Conservation (phyloP, 257 asterid genomes). For the Solanum pinnatisectum region DNA sequence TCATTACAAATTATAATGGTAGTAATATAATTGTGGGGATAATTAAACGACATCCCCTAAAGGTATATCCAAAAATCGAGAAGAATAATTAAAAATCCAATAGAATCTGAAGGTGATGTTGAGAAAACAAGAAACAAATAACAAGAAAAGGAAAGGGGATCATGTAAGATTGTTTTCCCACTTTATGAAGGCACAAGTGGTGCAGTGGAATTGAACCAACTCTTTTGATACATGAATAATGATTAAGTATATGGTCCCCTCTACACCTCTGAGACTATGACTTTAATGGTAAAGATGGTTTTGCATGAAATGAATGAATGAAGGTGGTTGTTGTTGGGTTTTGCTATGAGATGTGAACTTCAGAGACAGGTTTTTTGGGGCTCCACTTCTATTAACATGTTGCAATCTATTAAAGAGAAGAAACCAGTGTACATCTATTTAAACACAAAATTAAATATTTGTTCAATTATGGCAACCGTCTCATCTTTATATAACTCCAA, state of each 20-base stretch:
- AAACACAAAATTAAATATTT: conserved; percentile 3
- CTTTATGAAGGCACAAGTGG: conserved; percentile 1
- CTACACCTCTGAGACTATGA: conserved; percentile 11
- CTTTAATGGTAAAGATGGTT: conserved; percentile 28
- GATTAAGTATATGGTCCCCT: conserved; percentile 33
- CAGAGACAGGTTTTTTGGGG: conserved; percentile 5
- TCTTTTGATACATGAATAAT: background rate
- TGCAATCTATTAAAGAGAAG: conserved; percentile 12
- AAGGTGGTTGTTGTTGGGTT: conserved; percentile 15
- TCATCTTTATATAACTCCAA: background rate
- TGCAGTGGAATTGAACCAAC: background rate
- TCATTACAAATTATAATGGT: background rate
- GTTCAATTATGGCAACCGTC: background rate
- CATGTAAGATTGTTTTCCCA: background rate
- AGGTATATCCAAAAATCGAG: background rate
- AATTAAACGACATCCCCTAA: background rate
- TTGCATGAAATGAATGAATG: conserved; percentile 24
- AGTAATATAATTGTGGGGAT: background rate
- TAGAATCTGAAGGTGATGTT: background rate
- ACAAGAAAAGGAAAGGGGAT: background rate
- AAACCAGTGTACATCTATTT: conserved; percentile 3
- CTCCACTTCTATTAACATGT: conserved; percentile 13
- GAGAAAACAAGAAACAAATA: background rate
- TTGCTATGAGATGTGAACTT: conserved; percentile 10
- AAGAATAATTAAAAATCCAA: background rate